Percentiles rank a stretch among this genome's conserved stretches.
These are phyloP conservation scores for Fusarium proliferatum DNA, from an alignment of 2,329 filamentous ascomycete genomes.

Conservation along the genomic window DNA sequence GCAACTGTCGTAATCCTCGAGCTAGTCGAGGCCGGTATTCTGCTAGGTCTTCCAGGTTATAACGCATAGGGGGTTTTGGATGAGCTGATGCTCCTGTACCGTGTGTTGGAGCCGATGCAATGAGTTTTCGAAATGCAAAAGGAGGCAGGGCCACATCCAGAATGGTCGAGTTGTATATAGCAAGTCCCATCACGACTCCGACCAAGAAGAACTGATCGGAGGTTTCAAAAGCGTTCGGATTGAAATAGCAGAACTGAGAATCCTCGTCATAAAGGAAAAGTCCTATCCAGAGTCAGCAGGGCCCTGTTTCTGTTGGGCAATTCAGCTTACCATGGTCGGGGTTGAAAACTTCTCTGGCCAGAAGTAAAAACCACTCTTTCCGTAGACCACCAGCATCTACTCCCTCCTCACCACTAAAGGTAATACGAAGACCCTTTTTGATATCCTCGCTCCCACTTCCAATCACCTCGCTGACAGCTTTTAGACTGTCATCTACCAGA, in stretches of 20 bases:
- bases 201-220: constrained; percentile 93
- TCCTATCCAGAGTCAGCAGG: constrained; percentile 60
- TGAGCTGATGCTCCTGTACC: constrained; percentile 65
- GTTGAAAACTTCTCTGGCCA: constrained; percentile 91
- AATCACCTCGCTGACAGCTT: constrained; percentile 85
- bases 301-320: background rate
- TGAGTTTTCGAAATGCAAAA: constrained; percentile 88
- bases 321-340: constrained; percentile 79
- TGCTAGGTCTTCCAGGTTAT: constrained; percentile 83
- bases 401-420: constrained; percentile 89
- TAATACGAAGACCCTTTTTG: constrained; percentile 88
- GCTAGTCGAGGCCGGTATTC: constrained; percentile 84
- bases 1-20: constrained; percentile 76
- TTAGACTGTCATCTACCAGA: constrained; percentile 87
- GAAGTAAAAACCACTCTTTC: constrained; percentile 94
- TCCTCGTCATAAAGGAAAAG: constrained; percentile 94
- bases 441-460: constrained; percentile 84
- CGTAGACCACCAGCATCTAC: constrained; percentile 89
- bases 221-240: constrained; percentile 87
- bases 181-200: constrained; percentile 86
- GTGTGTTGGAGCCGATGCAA: constrained; percentile 77
- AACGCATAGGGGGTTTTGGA: constrained; percentile 72
- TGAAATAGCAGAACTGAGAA: constrained; percentile 92
- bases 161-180: constrained; percentile 95
- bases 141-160: constrained; percentile 88